These are phyloP conservation scores for Nidula microcarpa DNA, from an alignment of 768 basidiomycete genomes.

Conservation along the genomic window DNA sequence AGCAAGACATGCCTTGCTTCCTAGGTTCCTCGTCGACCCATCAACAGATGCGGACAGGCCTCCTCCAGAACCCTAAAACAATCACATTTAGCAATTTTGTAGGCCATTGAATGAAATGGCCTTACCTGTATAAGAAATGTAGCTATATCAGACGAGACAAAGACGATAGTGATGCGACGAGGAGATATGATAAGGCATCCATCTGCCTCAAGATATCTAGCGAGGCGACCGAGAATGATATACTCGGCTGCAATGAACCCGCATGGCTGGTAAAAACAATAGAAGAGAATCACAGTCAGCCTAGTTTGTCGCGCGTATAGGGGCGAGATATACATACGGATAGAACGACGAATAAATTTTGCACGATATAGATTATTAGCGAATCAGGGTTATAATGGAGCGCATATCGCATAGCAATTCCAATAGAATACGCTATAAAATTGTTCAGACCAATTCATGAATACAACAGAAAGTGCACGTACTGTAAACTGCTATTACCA, in stretches of 20 bases:
- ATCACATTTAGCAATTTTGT: neutral
- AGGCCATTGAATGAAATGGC: neutral
- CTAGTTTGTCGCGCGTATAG: neutral
- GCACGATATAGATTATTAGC: neutral
- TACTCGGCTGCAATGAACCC: slow-evolving; percentile 73
- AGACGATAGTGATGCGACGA: slow-evolving; percentile 48
- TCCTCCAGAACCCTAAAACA: slow-evolving; percentile 41
- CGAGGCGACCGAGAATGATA: slow-evolving; percentile 60
- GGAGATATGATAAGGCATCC: slow-evolving; percentile 46
- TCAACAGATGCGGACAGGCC: slow-evolving; percentile 39
- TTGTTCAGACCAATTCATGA: neutral
- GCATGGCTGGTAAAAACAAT: slow-evolving; percentile 46
- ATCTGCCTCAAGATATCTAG: slow-evolving; percentile 42
- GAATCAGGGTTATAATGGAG: neutral
- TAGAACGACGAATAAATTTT: neutral
- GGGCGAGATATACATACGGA: neutral
- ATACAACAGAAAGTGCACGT: slow-evolving; percentile 11
- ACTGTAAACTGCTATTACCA: slow-evolving; percentile 62
- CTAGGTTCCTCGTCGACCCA: slow-evolving; percentile 19
- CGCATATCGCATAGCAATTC: slow-evolving; percentile 7
- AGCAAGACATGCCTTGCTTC: slow-evolving; percentile 26
- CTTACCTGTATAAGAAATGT: slow-evolving; percentile 66
- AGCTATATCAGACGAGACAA: slow-evolving; percentile 58
- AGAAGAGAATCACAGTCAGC: neutral
- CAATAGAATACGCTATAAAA: slow-evolving; percentile 9